Evolutionary conservation across 371 early-diverging fungal genomes (phyloP), one percentile per base, ranked within the genome.

Genomic region (Sporodiniella umbellata): DNA sequence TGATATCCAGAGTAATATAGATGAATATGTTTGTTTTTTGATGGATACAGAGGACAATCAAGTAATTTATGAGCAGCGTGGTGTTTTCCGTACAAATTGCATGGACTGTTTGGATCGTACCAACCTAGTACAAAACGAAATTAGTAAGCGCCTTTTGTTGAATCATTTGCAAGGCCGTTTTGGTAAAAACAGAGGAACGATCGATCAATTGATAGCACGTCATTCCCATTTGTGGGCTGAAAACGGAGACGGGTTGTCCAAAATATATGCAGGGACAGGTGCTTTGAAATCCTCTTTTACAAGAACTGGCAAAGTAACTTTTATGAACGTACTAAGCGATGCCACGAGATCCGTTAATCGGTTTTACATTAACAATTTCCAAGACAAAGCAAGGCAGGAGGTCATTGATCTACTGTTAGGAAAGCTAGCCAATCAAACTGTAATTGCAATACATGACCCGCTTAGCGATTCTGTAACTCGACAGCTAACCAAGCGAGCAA

Each of bases 181-280:
- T 47, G 35, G 48, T 28, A 26, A 42, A 11, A 45, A 22, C 17
- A 30, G 43, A 23, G 8, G 42, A 14, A 35, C 60, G 21, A 45
- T 68, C 15, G 65, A 64, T 1, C 49, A 53, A 4, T 24, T 82
- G 1, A 50, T 70, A 24, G 31, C 64, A 30, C 60, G 62, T 4
- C 85, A 85, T 62, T 80, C 82, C 2, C 79, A 85, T 39, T 59
- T 96, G n/a, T 99, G 96, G 96, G 93, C 92, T 2, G 87, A 92
- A 53, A 96, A 99, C 65, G 99, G 98, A 1, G 97, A 99, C 65
- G 80, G 80, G 37, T 64, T 99, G 2, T 93, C 95, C 21, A 84
- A 83, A 38, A 90, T 97, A 22, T 99, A 99, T 69, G 89, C 99
- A 2, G 99, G 99, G 12, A 99, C 99, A 23, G 93, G 94, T 3